These are phyloP conservation scores for Cyphellophora europaea DNA, from an alignment of 2,329 filamentous ascomycete genomes.

Conservation along the genomic window DNA sequence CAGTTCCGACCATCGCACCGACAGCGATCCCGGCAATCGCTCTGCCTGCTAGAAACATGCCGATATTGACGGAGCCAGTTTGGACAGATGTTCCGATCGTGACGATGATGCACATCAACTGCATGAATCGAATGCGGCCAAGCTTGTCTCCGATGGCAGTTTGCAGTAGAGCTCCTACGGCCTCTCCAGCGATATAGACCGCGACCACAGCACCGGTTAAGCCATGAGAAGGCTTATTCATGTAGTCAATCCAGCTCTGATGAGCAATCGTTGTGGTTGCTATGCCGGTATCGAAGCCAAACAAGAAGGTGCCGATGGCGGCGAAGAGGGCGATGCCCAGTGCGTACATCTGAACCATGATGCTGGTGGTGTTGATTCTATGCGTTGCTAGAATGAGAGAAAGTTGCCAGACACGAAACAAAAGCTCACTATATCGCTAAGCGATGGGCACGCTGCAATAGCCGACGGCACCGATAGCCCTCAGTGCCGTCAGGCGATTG, in stretches of 20 bases:
- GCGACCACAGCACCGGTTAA: conserved; percentile 49
- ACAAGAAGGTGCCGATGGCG: conserved; percentile 50
- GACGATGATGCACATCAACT: conserved; percentile 60
- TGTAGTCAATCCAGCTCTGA: conserved; percentile 51
- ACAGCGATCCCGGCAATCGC: conserved; percentile 67
- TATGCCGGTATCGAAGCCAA: conserved; percentile 52
- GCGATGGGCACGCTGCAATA: not conserved
- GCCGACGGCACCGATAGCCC: not conserved
- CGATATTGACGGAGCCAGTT: conserved; percentile 46
- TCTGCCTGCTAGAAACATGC: conserved; percentile 61
- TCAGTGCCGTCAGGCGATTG: not conserved
- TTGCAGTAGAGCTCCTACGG: conserved; percentile 44
- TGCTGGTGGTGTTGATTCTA: not conserved
- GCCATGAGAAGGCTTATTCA: conserved; percentile 45
- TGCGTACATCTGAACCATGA: conserved; percentile 28
- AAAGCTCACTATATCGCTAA: too few relatives aligned
- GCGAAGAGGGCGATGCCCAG: conserved; percentile 47
- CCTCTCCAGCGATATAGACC: conserved; percentile 52
- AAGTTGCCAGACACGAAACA: too few relatives aligned
- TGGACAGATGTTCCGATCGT: conserved; percentile 59
- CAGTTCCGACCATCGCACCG: conserved; percentile 32
- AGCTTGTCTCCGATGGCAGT: conserved; percentile 45
- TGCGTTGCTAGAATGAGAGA: not conserved
- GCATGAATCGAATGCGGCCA: conserved; percentile 40
- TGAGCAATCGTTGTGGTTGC: conserved; percentile 54